Conservation (phyloP, 331 rosid species). For the Ulmus americana region DNA sequence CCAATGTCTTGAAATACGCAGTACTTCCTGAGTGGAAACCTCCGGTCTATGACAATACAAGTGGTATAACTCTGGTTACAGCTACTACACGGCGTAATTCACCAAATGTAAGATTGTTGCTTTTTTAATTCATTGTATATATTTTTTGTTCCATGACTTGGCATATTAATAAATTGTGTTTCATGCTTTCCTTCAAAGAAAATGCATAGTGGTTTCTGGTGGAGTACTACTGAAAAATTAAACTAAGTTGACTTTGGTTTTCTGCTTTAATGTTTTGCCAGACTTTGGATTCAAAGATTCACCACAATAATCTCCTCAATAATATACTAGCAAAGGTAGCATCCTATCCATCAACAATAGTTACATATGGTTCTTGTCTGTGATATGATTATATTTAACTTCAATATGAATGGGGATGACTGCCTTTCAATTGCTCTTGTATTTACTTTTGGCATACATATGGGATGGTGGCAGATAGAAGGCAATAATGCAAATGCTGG, state of each 20-base stretch:
- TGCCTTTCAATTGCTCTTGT: constrained; percentile 7
- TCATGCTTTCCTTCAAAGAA: too few species aligned
- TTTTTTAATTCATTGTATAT: neutral
- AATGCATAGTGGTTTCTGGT: neutral
- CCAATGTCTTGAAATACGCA: constrained; percentile 29
- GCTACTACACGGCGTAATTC: constrained; percentile 90
- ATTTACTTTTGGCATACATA: constrained; percentile 1
- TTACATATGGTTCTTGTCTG: neutral
- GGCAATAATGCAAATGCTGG: constrained; percentile 73
- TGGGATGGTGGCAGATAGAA: constrained; percentile 53
- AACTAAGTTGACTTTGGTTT: constrained; percentile 9
- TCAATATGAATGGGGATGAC: constrained; percentile 3
- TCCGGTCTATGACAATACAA: constrained; percentile 75
- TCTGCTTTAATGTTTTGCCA: constrained; percentile 27
- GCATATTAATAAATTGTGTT: too few species aligned
- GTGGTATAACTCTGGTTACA: constrained; percentile 67
- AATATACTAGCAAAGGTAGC: constrained; percentile 90
- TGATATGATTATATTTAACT: neutral
- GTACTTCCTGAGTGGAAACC: constrained; percentile 97
- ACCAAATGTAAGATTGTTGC: constrained; percentile 62
- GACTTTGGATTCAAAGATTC: constrained; percentile 93
- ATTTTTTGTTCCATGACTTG: too few species aligned
- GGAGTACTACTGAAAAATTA: constrained; percentile 1
- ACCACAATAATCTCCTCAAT: constrained; percentile 85
- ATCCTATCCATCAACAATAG: constrained; percentile 8